Evolutionary conservation across 345 rosid genomes (phyloP).

Genomic region (Euphorbia pulcherrima): DNA sequence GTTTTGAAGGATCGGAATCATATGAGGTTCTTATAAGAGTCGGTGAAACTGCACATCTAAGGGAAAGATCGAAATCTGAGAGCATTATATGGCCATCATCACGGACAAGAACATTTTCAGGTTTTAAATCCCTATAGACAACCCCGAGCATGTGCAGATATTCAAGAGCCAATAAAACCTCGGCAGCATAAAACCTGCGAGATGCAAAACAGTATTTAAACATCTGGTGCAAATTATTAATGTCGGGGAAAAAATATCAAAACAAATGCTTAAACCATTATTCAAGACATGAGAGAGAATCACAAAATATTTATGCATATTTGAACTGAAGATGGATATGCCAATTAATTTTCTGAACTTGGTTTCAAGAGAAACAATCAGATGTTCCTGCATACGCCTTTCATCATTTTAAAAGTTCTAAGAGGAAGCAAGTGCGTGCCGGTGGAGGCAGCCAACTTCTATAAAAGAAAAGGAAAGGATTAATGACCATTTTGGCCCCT

Average conservation of each 20-base stretch:
- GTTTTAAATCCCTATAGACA: constrained; percentile 93
- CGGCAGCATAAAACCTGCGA: constrained; percentile 92
- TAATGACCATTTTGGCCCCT: too few species aligned
- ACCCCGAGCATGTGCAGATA: constrained; percentile 99
- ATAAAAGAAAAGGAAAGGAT: neutral
- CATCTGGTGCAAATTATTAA: constrained; percentile 2
- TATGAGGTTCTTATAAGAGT: constrained; percentile 61
- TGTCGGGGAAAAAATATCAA: neutral
- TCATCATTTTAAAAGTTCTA: neutral
- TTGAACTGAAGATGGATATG: neutral
- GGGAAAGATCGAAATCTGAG: constrained; percentile 93
- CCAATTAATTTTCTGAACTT: neutral
- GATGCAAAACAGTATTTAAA: constrained; percentile 10
- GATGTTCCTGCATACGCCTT: neutral
- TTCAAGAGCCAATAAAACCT: constrained; percentile 88
- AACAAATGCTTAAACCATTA: neutral
- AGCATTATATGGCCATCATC: constrained; percentile 99
- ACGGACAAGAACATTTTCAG: constrained; percentile 96
- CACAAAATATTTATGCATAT: neutral
- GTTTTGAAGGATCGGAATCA: constrained; percentile 69
- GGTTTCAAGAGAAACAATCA: neutral
- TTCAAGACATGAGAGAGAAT: constrained; percentile 9
- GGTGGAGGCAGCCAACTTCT: neutral
- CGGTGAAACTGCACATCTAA: constrained; percentile 86
- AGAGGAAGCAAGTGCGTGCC: neutral